A percentile compares a stretch with the other conserved stretches of the same genome.
Evolutionary conservation across 768 basidiomycete species (phyloP).

Genomic region (Auricularia sp.): DNA sequence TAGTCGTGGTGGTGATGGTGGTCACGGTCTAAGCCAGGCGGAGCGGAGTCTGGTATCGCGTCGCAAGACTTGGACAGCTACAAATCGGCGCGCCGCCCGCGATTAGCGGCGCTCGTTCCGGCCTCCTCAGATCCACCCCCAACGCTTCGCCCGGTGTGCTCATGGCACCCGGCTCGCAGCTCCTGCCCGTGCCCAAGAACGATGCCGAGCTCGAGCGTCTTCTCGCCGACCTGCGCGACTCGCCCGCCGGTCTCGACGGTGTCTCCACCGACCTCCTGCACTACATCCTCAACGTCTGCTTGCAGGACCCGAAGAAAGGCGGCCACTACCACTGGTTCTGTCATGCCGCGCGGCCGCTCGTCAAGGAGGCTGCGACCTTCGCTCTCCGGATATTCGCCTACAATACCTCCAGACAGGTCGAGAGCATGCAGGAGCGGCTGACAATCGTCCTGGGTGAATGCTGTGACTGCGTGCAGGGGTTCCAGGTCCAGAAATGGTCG

Average conservation of each 20-base stretch:
- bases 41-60: not conserved
- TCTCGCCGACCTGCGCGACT: constrained; percentile 48
- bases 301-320: constrained; percentile 31
- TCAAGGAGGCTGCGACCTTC: constrained; percentile 65
- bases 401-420: constrained; percentile 41
- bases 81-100: too few relatives aligned
- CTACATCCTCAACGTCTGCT: constrained; percentile 44
- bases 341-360: constrained; percentile 42
- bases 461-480: constrained; percentile 55
- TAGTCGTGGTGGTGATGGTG: constrained; percentile 18
- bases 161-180: too few relatives aligned
- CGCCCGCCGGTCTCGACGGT: constrained; percentile 42
- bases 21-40: not conserved
- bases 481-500: constrained; percentile 52
- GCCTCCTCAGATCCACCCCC: not conserved
- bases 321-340: constrained; percentile 74
- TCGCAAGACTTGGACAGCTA: not conserved
- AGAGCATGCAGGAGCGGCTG: constrained; percentile 53
- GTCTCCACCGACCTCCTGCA: constrained; percentile 41
- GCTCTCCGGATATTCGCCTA: constrained; percentile 78
- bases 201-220: constrained; percentile 32
- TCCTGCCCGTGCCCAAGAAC: not conserved
- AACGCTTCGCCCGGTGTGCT: too few relatives aligned
- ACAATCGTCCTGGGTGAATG: constrained; percentile 51
- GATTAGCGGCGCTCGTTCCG: too few relatives aligned